Percentiles rank a stretch among this genome's conserved stretches.
Conservation (phyloP, 352 stramenopile species). For the Globisporangium uncinulatum region DNA sequence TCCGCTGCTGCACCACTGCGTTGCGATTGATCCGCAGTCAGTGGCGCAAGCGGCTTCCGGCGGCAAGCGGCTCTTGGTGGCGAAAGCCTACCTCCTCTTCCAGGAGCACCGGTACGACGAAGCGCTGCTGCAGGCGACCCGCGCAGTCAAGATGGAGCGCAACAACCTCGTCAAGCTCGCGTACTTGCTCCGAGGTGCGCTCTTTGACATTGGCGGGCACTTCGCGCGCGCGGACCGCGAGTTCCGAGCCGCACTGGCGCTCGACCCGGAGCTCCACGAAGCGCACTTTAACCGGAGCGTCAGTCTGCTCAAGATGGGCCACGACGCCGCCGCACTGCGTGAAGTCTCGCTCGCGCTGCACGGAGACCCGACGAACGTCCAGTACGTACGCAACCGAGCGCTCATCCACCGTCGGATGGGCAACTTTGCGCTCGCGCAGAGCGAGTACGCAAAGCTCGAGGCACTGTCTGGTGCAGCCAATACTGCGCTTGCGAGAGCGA, state of each 20-base stretch:
- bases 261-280: constrained; percentile 54
- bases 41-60: constrained; percentile 20
- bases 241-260: constrained; percentile 32
- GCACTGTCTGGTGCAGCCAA: neutral
- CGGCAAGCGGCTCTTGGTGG: constrained; percentile 32
- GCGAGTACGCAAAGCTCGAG: constrained; percentile 46
- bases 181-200: constrained; percentile 47
- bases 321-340: constrained; percentile 30
- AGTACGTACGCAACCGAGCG: constrained; percentile 47
- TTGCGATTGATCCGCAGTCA: constrained; percentile 47
- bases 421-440: constrained; percentile 36
- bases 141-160: constrained; percentile 37
- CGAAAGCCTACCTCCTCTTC: constrained; percentile 54
- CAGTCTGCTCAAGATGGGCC: constrained; percentile 37
- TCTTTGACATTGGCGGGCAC: constrained; percentile 46
- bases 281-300: constrained; percentile 63
- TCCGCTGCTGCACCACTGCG: constrained; percentile 54
- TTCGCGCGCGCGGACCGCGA: constrained; percentile 35
- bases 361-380: constrained; percentile 31
- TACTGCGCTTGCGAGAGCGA: neutral
- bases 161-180: constrained; percentile 64
- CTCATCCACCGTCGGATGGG: constrained; percentile 55
- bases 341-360: constrained; percentile 31
- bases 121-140: constrained; percentile 44
- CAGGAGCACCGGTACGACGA: constrained; percentile 54